phyloP scores from a whole-genome alignment of 2,329 filamentous ascomycete species.

The Penicillium sclerotiorum region DNA sequence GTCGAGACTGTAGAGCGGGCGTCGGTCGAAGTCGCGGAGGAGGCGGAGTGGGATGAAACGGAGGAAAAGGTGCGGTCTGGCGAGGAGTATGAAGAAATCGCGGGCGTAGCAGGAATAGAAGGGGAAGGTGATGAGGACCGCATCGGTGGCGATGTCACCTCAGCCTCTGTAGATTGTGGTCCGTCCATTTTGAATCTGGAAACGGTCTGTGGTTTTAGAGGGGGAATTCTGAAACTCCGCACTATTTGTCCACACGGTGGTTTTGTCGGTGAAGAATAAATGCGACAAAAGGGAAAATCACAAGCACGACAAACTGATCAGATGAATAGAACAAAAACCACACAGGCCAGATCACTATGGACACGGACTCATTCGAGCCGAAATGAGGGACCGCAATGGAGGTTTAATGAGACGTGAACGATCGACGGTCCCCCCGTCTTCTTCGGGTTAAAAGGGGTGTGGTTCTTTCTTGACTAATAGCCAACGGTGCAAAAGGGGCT shows the following conservation, averaged over 20 bases:
- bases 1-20: slow-evolving; percentile 47
- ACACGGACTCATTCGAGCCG: slow-evolving; percentile 1
- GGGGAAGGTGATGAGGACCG: slow-evolving; percentile 44
- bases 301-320: too few relatives aligned
- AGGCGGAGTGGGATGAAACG: slow-evolving; percentile 49
- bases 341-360: neutral
- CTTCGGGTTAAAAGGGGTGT: slow-evolving; percentile 28
- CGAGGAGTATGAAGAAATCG: slow-evolving; percentile 48
- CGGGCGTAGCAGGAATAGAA: slow-evolving; percentile 45
- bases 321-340: too few relatives aligned
- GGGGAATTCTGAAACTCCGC: slow-evolving; percentile 11
- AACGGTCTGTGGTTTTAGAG: slow-evolving; percentile 9
- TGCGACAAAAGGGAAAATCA: too few relatives aligned
- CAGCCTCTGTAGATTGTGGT: slow-evolving; percentile 17
- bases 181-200: slow-evolving; percentile 39
- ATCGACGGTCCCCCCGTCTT: slow-evolving; percentile 28
- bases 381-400: slow-evolving; percentile 19
- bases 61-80: slow-evolving; percentile 50
- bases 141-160: slow-evolving; percentile 24
- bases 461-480: slow-evolving; percentile 2
- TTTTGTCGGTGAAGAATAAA: too few relatives aligned
- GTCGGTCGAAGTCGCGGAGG: slow-evolving; percentile 46
- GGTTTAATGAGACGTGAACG: slow-evolving; percentile 27
- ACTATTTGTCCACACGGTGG: slow-evolving; percentile 10
- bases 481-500: slow-evolving; percentile 17